Conservation (phyloP, 768 basidiomycete species). For the Hypholoma fasciculare region DNA sequence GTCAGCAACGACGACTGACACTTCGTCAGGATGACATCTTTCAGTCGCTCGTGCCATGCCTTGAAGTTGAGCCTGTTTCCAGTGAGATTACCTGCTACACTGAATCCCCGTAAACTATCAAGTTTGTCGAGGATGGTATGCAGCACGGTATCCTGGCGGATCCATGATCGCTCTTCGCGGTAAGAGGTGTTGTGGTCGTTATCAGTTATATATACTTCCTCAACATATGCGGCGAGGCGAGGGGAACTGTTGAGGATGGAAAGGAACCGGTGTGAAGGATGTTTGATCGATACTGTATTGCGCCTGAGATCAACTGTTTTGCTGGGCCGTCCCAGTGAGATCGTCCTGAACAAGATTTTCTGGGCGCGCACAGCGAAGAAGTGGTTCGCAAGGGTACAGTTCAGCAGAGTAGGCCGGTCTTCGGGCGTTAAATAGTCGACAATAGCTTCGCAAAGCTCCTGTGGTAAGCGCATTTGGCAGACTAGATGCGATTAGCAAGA, state of each 20-base stretch:
- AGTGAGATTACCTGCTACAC: background rate
- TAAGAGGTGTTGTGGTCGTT: background rate
- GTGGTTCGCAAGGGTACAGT: constrained; percentile 13
- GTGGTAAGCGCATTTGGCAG: constrained; percentile 4
- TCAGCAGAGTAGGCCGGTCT: constrained; percentile 1
- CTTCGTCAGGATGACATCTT: constrained; percentile 3
- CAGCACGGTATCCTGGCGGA: constrained; percentile 3
- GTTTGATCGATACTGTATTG: background rate
- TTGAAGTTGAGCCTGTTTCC: constrained; percentile 10
- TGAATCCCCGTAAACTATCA: background rate
- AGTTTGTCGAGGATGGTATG: constrained; percentile 8
- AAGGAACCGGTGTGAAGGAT: constrained; percentile 4
- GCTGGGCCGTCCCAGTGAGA: constrained; percentile 8
- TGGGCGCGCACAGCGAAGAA: constrained; percentile 7
- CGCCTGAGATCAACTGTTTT: background rate
- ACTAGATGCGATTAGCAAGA: no score
- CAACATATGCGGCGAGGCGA: constrained; percentile 6
- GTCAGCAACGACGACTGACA: constrained; percentile 2
- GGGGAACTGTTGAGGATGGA: constrained; percentile 5
- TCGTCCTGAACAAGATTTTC: constrained; percentile 7
- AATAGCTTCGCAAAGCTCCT: constrained; percentile 12
- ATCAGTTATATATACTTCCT: constrained; percentile 11
- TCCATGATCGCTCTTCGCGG: constrained; percentile 14
- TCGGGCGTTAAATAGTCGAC: constrained; percentile 2
- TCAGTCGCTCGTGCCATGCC: constrained; percentile 4